Evolutionary conservation across 352 stramenopile genomes (phyloP), one percentile per base, ranked within the genome.

Genomic region (Phytophthora brassicae): DNA sequence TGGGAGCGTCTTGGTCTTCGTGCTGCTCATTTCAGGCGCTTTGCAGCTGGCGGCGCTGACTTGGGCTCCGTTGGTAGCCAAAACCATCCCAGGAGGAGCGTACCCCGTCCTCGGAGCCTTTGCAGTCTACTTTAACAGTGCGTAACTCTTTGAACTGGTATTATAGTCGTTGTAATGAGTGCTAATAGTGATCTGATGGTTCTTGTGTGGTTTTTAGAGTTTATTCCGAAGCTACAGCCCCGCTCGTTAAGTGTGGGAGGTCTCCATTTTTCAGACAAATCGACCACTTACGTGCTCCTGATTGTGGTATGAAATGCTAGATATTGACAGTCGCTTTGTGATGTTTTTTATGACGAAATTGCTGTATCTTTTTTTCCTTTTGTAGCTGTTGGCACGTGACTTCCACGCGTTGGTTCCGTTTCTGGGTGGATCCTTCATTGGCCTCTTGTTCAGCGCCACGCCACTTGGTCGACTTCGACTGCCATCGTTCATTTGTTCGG

Each of bases 241-340:
- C 77, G 80, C 19, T 74, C 70, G 19, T 75, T 84, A 44, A 85
- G 74, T 48, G 60, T 88, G n/a, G 68, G 79, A 42, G 79, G 84
- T 0, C 50, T 95, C 36, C 67, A 91, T 57, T 90, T 95, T 35
- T 93, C 86, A 22, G 86, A 95, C 58, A 95, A 95, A 29, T 90
- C 83, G 22, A 84, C 61, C 38, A 90, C 79, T 6, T 92, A 92
- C 51, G 44, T 90, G 51, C 67, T 95, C 36, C 65, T 91, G 19
- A 49, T 86, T 7, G 70, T 94, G 81, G 84, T 95, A 74, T 42
- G 80, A n/a, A n/a, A n/a, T n/a, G n/a, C n/a, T 50, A 46, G 26
- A 41, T 3, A 48, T 55, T 43, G 17, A n/a, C n/a, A n/a, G n/a
- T n/a, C n/a, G n/a, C n/a, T n/a, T n/a, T n/a, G n/a, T n/a, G n/a